phyloP scores from a whole-genome alignment of 306 rosid genomes.

The Luffa acutangula region DNA sequence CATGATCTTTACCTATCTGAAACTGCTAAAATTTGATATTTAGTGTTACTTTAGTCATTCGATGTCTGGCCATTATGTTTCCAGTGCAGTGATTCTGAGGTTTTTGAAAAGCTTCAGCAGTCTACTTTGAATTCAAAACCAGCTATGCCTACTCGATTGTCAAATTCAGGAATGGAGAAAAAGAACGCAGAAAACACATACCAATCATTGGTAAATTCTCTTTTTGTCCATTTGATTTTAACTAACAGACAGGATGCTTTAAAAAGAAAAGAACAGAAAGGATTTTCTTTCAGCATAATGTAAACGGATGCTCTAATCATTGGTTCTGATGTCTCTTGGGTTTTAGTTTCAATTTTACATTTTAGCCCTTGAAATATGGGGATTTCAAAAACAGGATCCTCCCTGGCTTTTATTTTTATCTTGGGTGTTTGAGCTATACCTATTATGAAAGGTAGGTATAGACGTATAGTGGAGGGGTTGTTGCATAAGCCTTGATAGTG shows the following conservation, averaged over 20 bases:
- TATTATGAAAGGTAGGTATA: too few relatives aligned
- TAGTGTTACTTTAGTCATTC: background rate
- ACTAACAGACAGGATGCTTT: background rate
- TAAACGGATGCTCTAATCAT: too few relatives aligned
- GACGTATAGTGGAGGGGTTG: too few relatives aligned
- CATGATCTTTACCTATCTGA: conserved; percentile 18
- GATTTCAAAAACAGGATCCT: too few relatives aligned
- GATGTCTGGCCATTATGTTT: conserved; percentile 19
- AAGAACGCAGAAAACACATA: conserved; percentile 44
- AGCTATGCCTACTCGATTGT: conserved; percentile 23
- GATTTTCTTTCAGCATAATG: conserved; percentile 6
- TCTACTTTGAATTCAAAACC: conserved; percentile 50
- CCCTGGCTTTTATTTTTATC: too few relatives aligned
- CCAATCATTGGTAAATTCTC: conserved; percentile 52
- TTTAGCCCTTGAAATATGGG: too few relatives aligned
- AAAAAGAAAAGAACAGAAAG: background rate
- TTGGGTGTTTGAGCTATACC: too few relatives aligned
- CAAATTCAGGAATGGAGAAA: conserved; percentile 55
- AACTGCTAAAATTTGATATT: conserved; percentile 11
- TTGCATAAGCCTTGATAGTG: too few relatives aligned
- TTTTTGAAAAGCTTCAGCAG: conserved; percentile 71
- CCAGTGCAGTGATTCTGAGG: conserved; percentile 67
- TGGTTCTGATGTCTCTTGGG: too few relatives aligned
- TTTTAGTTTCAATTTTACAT: too few relatives aligned
- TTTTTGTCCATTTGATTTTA: conserved; percentile 10